Percentiles rank a stretch among this genome's conserved stretches.
phyloP scores from a whole-genome alignment of 1,284 basidiomycete species.

The Cryptococcus wingfieldii region DNA sequence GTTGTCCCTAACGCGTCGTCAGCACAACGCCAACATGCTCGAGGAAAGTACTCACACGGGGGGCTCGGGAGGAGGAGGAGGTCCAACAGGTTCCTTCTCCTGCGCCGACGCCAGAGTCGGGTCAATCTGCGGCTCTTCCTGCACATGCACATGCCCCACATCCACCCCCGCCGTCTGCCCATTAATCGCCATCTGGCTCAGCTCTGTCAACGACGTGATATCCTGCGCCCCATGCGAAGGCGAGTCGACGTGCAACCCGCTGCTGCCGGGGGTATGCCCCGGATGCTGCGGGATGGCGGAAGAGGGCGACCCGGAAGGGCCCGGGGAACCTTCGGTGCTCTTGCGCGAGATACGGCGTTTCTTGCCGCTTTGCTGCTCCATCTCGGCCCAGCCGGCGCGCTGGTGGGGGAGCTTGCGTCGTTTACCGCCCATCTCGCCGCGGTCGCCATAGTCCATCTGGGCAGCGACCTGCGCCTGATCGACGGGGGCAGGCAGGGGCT shows the following conservation, averaged over 20 bases:
- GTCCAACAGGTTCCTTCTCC: neutral
- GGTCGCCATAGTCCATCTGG: slow-evolving; percentile 5
- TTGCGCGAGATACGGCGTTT: neutral
- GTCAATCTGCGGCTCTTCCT: neutral
- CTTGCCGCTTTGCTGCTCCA: slow-evolving; percentile 22
- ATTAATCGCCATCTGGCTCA: slow-evolving; percentile 10
- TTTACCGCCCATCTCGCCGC: slow-evolving; percentile 47
- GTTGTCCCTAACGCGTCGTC: neutral
- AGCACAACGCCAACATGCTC: neutral
- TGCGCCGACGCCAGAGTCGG: neutral
- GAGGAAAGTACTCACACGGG: neutral
- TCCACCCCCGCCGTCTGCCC: neutral
- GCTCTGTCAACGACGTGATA: slow-evolving; percentile 10
- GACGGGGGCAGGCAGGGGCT: neutral
- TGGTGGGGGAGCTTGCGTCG: slow-evolving; percentile 39
- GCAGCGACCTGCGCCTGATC: slow-evolving; percentile 1
- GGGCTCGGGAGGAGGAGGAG: neutral
- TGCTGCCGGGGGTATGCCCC: neutral
- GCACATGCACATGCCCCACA: neutral
- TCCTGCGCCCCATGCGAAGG: slow-evolving; percentile 1
- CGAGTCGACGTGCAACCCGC: neutral
- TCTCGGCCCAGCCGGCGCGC: slow-evolving; percentile 44
- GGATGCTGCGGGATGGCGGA: too few relatives aligned
- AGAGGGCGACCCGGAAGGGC: too few relatives aligned
- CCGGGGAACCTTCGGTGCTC: too few relatives aligned